Conservation (phyloP, 208 protist species). For the Porcisia hertigi region DNA sequence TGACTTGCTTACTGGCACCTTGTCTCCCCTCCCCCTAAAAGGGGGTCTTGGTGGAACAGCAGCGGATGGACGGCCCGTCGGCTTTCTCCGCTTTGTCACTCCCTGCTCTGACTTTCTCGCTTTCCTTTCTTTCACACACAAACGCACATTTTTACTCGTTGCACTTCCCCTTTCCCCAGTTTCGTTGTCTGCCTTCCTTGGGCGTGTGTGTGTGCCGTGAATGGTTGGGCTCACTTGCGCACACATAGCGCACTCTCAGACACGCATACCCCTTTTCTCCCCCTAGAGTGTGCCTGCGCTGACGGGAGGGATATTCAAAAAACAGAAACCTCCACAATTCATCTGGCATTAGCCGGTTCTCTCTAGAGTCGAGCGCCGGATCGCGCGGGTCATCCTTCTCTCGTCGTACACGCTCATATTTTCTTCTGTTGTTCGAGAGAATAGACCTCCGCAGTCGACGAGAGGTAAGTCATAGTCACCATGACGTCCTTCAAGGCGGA, state of each 20-base stretch:
- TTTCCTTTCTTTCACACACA: not conserved
- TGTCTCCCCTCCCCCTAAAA: not conserved
- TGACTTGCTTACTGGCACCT: no score
- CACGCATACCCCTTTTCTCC: no score
- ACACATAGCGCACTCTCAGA: not conserved
- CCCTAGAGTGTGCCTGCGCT: not conserved
- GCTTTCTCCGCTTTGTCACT: not conserved
- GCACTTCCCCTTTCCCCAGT: not conserved
- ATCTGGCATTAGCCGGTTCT: not conserved
- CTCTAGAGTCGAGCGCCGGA: not conserved
- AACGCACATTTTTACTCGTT: no score
- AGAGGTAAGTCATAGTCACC: not conserved
- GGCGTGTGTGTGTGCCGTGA: not conserved
- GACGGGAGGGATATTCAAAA: not conserved
- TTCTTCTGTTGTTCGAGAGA: not conserved
- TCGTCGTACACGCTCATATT: not conserved
- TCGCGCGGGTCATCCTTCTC: not conserved
- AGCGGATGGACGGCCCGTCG: not conserved
- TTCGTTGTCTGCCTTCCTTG: not conserved
- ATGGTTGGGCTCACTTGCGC: not conserved
- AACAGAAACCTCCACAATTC: not conserved
- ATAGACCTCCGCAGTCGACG: not conserved
- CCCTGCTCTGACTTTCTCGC: not conserved
- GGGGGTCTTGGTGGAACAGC: not conserved
- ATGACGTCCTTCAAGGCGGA: constrained; percentile 30